Evolutionary conservation across 2,329 filamentous ascomycete genomes (phyloP).

Genomic region (Verticillium alfalfae): DNA sequence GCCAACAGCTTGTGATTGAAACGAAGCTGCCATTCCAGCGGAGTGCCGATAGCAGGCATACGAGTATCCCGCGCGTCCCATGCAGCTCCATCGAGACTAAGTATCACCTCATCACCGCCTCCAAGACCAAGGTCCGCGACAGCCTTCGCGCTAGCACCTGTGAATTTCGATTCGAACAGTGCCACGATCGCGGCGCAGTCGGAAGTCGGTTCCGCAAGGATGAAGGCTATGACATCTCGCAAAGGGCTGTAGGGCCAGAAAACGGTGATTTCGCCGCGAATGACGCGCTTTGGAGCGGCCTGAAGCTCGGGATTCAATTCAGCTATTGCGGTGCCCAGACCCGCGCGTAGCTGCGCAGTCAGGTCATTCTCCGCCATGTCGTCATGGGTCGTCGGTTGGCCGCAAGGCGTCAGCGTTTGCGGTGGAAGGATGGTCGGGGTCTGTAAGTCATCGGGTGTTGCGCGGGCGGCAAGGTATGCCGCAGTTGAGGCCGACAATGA

Average conservation of each 20-base stretch:
- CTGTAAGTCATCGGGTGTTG: not conserved
- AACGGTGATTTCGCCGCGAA: constrained; percentile 74
- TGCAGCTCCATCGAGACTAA: constrained; percentile 63
- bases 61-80: constrained; percentile 53
- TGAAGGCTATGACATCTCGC: constrained; percentile 66
- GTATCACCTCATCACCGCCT: constrained; percentile 69
- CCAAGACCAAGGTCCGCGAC: constrained; percentile 63
- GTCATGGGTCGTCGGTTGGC: constrained; percentile 5
- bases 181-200: constrained; percentile 68
- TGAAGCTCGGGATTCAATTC: constrained; percentile 44
- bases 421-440: not conserved
- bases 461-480: not conserved
- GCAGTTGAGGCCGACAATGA: not conserved
- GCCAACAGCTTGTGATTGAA: constrained; percentile 46
- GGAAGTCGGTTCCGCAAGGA: constrained; percentile 81
- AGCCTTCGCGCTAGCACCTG: constrained; percentile 62
- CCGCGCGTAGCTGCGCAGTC: constrained; percentile 11
- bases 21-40: constrained; percentile 53
- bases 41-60: constrained; percentile 41
- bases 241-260: constrained; percentile 89
- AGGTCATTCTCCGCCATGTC: constrained; percentile 8
- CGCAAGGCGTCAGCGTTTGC: not conserved
- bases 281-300: constrained; percentile 31
- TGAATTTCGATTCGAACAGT: constrained; percentile 75
- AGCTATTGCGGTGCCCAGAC: constrained; percentile 43